These are phyloP conservation scores for Tripterygium wilfordii DNA, from an alignment of 177 flowering plant species.

Conservation along the genomic window DNA sequence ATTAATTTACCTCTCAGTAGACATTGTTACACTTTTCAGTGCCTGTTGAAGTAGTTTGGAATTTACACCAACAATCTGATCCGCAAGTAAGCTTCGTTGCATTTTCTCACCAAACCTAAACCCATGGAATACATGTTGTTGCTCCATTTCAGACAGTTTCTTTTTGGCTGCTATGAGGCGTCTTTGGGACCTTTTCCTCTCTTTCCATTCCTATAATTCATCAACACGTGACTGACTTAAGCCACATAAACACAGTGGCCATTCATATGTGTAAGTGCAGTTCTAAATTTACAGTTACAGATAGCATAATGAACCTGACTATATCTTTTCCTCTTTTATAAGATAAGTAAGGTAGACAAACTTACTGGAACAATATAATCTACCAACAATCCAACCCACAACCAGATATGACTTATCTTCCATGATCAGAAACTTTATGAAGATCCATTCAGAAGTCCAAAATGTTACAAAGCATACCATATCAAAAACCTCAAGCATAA, in stretches of 20 bases:
- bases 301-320: too few relatives aligned
- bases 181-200: slow-evolving; percentile 62
- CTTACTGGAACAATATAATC: too few relatives aligned
- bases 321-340: too few relatives aligned
- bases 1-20: slow-evolving; percentile 42
- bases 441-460: too few relatives aligned
- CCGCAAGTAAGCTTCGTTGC: slow-evolving; percentile 58
- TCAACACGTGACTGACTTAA: slow-evolving; percentile 1
- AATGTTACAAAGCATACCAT: too few relatives aligned
- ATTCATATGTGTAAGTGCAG: too few relatives aligned
- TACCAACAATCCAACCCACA: too few relatives aligned
- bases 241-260: background rate
- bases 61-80: slow-evolving; percentile 65
- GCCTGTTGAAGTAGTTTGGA: slow-evolving; percentile 68
- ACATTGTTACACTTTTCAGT: slow-evolving; percentile 32
- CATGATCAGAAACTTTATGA: too few relatives aligned
- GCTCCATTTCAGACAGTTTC: slow-evolving; percentile 75
- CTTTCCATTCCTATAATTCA: slow-evolving; percentile 77
- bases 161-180: slow-evolving; percentile 74
- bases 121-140: slow-evolving; percentile 79
- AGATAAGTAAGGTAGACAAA: too few relatives aligned
- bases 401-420: too few relatives aligned
- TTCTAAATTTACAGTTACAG: too few relatives aligned
- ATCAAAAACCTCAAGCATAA: too few relatives aligned
- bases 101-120: slow-evolving; percentile 65